Percentiles rank a stretch among this genome's conserved stretches.
These are phyloP conservation scores for Mycena sp. DNA, from an alignment of 1,284 basidiomycete species.

Conservation along the genomic window DNA sequence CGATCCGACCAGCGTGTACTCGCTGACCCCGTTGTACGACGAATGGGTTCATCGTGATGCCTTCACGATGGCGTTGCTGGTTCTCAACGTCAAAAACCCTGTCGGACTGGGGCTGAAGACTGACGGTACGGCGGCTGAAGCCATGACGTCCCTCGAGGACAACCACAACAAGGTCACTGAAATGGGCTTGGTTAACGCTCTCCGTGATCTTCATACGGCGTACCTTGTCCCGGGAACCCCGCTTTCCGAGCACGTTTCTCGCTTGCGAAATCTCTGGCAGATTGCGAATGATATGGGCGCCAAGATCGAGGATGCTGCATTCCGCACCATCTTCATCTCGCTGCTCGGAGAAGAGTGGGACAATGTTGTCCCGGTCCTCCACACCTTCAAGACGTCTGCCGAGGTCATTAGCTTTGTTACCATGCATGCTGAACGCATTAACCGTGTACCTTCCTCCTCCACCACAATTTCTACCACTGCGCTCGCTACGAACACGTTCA, in stretches of 20 bases:
- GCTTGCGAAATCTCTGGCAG: constrained; percentile 11
- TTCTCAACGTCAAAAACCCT: constrained; percentile 32
- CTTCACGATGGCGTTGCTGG: constrained; percentile 21
- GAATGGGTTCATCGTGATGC: constrained; percentile 33
- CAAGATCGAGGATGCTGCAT: background rate
- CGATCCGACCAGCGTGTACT: constrained; percentile 20
- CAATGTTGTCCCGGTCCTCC: constrained; percentile 4
- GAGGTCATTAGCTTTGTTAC: constrained; percentile 18
- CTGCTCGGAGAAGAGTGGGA: constrained; percentile 20
- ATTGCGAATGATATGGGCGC: constrained; percentile 19
- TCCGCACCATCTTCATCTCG: constrained; percentile 19
- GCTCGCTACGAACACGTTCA: background rate
- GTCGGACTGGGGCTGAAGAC: constrained; percentile 30
- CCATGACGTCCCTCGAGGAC: constrained; percentile 29
- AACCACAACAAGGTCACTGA: constrained; percentile 6
- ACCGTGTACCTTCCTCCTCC: background rate
- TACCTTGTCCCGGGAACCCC: constrained; percentile 7
- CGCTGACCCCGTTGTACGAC: constrained; percentile 14
- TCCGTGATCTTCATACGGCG: constrained; percentile 5
- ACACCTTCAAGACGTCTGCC: background rate
- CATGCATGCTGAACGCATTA: constrained; percentile 10
- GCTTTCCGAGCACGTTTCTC: constrained; percentile 7
- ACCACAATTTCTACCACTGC: background rate
- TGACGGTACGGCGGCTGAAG: constrained; percentile 25
- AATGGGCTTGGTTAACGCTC: constrained; percentile 13